Percentiles rank a stretch among this genome's conserved stretches.
Conservation (phyloP, 2,329 filamentous ascomycete genomes). For the Scleromitrula shiraiana region DNA sequence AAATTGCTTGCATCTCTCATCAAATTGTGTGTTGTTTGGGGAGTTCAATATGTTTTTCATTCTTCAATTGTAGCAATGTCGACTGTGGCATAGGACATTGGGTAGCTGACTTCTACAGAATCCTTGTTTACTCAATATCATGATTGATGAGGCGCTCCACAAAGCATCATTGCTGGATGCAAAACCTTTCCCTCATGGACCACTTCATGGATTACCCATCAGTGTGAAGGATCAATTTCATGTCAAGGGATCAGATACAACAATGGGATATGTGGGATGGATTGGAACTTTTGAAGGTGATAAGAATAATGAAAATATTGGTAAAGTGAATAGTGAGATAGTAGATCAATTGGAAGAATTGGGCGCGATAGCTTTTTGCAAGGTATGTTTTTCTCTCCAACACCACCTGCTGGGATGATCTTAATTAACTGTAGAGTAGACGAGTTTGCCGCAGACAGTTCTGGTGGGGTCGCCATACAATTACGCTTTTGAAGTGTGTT, state of each 20-base stretch:
- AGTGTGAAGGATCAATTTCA: slow-evolving; percentile 31
- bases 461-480: slow-evolving; percentile 11
- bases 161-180: slow-evolving; percentile 37
- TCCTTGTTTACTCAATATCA: slow-evolving; percentile 41
- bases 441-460: slow-evolving; percentile 31
- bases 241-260: slow-evolving; percentile 21
- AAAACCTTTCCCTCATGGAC: slow-evolving; percentile 27
- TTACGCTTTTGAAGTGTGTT: neutral
- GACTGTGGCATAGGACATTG: neutral
- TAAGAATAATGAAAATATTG: slow-evolving; percentile 38
- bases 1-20: slow-evolving; percentile 43
- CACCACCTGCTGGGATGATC: too few species aligned
- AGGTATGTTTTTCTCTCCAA: slow-evolving; percentile 3
- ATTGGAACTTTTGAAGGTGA: slow-evolving; percentile 41
- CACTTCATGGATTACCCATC: slow-evolving; percentile 33
- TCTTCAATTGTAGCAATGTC: slow-evolving; percentile 22
- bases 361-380: slow-evolving; percentile 32
- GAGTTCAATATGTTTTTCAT: neutral
- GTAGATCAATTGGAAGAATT: slow-evolving; percentile 30
- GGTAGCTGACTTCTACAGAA: slow-evolving; percentile 31
- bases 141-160: slow-evolving; percentile 30
- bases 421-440: slow-evolving; percentile 17
- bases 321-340: slow-evolving; percentile 39
- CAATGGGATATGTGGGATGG: slow-evolving; percentile 52
- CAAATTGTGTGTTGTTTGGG: slow-evolving; percentile 39